Conservation (phyloP, 164 flowering plant genomes). For the Liriodendron chinense region DNA sequence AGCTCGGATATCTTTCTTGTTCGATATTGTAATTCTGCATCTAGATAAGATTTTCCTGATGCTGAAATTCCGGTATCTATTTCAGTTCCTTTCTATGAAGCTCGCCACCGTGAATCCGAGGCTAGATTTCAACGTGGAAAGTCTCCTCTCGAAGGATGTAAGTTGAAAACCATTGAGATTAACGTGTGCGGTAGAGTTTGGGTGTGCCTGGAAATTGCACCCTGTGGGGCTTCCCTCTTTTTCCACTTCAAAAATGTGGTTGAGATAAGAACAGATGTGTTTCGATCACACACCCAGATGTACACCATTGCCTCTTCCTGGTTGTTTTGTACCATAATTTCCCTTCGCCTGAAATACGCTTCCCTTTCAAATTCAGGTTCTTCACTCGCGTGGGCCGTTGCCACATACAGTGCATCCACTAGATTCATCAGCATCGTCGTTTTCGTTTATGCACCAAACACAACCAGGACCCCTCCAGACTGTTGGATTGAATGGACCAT, state of each 20-base stretch:
- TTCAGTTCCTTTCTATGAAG: conserved; percentile 85
- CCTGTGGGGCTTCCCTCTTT: neutral
- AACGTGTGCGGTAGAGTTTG: neutral
- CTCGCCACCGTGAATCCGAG: conserved; percentile 69
- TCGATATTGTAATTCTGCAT: neutral
- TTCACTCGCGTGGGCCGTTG: conserved; percentile 52
- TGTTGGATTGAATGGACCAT: conserved; percentile 25
- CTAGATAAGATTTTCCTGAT: neutral
- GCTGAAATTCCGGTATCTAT: neutral
- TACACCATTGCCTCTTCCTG: neutral
- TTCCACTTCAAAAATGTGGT: too few species aligned
- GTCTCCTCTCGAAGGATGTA: conserved; percentile 62
- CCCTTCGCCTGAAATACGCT: conserved; percentile 1
- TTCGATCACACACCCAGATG: too few species aligned
- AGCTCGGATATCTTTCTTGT: neutral
- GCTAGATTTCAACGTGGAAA: conserved; percentile 54
- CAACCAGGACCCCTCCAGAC: conserved; percentile 35
- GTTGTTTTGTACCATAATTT: neutral
- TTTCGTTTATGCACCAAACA: conserved; percentile 43
- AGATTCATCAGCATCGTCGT: conserved; percentile 42
- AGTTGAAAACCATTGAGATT: conserved; percentile 18
- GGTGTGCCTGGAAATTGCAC: neutral
- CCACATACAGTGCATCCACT: conserved; percentile 33
- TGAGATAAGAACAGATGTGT: too few species aligned
- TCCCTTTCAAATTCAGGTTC: conserved; percentile 31